These are phyloP conservation scores for Myochromella boudieri DNA, from an alignment of 768 basidiomycete species.

Conservation along the genomic window DNA sequence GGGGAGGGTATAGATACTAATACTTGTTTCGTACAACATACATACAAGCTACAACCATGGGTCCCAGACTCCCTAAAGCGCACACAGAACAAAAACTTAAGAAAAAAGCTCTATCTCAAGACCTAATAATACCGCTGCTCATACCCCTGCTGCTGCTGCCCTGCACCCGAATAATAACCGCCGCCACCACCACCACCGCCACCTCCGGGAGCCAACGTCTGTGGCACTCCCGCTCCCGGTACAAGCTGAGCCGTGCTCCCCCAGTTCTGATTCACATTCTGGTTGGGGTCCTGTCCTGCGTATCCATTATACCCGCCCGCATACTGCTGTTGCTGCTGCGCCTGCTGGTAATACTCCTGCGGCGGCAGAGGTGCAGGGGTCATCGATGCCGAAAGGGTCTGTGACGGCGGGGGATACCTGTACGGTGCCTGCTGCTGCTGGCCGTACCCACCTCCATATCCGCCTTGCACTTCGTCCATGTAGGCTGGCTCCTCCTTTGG, in stretches of 20 bases:
- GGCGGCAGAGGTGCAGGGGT: background rate
- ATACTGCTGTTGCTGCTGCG: too few species aligned
- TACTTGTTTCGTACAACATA: too few species aligned
- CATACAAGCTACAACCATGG: too few species aligned
- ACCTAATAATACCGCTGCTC: constrained; percentile 5
- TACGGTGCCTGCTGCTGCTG: constrained; percentile 10
- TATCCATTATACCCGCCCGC: constrained; percentile 1
- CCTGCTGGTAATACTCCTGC: background rate
- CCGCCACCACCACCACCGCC: background rate
- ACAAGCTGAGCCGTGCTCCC: constrained; percentile 13
- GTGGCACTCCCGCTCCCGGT: constrained; percentile 4
- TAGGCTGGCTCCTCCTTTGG: background rate
- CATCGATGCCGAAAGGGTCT: background rate
- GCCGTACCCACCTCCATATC: background rate
- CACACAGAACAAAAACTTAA: too few species aligned
- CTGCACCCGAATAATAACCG: constrained; percentile 1
- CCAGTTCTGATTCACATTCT: background rate
- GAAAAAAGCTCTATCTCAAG: background rate
- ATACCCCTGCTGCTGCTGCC: constrained; percentile 1
- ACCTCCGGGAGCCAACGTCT: constrained; percentile 1
- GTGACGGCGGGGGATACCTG: constrained; percentile 15
- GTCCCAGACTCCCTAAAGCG: too few species aligned
- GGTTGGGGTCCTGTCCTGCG: background rate
- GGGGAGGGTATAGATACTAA: too few species aligned
- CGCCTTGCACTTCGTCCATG: constrained; percentile 2